Conservation (phyloP, 75 land plant species). For the Sequoia sempervirens region DNA sequence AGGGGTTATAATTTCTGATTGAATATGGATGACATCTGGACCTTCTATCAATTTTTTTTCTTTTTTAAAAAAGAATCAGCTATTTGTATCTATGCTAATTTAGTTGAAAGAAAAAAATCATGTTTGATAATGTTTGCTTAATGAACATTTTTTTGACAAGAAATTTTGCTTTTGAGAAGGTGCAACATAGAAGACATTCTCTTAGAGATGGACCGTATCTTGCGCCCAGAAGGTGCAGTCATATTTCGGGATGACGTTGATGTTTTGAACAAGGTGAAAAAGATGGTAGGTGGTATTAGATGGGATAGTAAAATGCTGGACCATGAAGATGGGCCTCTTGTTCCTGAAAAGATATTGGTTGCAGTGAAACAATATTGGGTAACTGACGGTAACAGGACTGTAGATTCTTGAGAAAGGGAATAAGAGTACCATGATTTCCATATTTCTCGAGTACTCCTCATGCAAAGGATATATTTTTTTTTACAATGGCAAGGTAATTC, state of each 20-base stretch:
- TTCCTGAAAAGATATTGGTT: slow-evolving; percentile 66
- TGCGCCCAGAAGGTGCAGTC: slow-evolving; percentile 85
- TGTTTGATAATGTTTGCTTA: background rate
- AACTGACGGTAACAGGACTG: slow-evolving; percentile 19
- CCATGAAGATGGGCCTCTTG: slow-evolving; percentile 79
- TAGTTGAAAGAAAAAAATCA: background rate
- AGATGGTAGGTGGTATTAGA: slow-evolving; percentile 57
- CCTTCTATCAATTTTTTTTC: background rate
- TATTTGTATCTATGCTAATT: background rate
- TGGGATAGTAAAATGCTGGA: slow-evolving; percentile 76
- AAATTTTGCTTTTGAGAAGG: slow-evolving; percentile 32
- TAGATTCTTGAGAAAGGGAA: background rate
- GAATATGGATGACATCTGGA: background rate
- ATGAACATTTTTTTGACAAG: background rate
- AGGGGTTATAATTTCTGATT: background rate
- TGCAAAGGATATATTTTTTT: background rate
- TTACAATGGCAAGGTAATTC: background rate
- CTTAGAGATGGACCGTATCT: slow-evolving; percentile 86
- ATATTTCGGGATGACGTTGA: slow-evolving; percentile 75
- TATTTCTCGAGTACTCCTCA: background rate
- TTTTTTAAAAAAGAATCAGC: no score
- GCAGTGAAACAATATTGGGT: slow-evolving; percentile 84
- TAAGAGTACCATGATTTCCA: background rate
- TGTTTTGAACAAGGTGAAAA: slow-evolving; percentile 62
- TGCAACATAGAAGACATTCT: slow-evolving; percentile 71